Evolutionary conservation across 1,139 yeast species (phyloP), one percentile per base, ranked within the genome.

Genomic region (Geotrichum restrictum): DNA sequence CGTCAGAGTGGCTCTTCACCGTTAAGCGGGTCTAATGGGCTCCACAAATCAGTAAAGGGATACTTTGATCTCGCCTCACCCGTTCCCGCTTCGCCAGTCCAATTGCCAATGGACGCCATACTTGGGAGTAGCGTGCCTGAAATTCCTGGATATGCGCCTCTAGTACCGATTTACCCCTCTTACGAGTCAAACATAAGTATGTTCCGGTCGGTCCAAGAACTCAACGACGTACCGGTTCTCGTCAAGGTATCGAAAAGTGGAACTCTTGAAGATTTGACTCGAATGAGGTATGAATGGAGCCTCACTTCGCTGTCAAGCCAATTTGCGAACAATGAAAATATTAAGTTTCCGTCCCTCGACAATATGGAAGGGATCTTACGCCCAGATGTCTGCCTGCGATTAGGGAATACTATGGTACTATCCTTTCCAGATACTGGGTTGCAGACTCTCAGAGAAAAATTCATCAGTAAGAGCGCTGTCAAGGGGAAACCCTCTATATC

Each of bases 271-370:
- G 67, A 62, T 39, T 51, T 63, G 47, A 60, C 64, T 3, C 53
- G 66, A 14, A 60, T 63, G 10, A 50, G 65, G 10, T 64, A 62
- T 29, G 67, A 63, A 46, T 63, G 67, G 67, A 60, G 63, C 39
- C 56, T 62, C 14, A 57, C 36, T n/a, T 45, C 36, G 22, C 45
- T 36, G 13, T 32, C 27, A 21, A 40, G 31, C 31, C 54, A 49
- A 24, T 43, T 33, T 5, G 45, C 45, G 13, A 24, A 41, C 44
- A 39, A 32, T 27, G 29, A 54, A 18, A 21, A 24, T 29, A 45
- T 43, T 24, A 38, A 48, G 19, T 13, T 36, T 32, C 45, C 42
- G 1, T 46, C 55, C 3, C 53, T 58, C 7, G 60, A 56, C 45
- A 45, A 56, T 42, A 54, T 61, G n/a, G 50, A 55, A 14, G 65